Evolutionary conservation across 192 early-diverging fungal genomes (phyloP).

Genomic region (Backusella liffmaniae): DNA sequence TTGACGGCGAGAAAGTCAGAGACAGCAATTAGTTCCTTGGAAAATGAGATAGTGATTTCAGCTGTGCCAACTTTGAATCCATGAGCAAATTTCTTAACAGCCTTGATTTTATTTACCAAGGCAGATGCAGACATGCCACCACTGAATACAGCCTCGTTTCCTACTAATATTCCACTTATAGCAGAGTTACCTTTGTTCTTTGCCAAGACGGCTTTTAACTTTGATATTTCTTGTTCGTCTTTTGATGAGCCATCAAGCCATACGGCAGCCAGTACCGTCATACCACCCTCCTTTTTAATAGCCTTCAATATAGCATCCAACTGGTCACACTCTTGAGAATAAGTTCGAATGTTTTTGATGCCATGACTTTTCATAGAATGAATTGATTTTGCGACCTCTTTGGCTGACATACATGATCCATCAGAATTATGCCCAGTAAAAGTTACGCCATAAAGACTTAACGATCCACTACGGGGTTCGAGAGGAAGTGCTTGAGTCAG

Average conservation of each 20-base stretch:
- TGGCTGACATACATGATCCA: conserved; percentile 18
- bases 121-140: neutral
- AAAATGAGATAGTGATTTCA: conserved; percentile 49
- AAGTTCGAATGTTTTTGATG: conserved; percentile 32
- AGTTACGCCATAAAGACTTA: conserved; percentile 8
- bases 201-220: neutral
- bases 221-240: conserved; percentile 27
- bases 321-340: conserved; percentile 38
- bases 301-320: conserved; percentile 22
- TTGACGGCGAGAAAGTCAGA: conserved; percentile 58
- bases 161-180: conserved; percentile 23
- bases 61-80: conserved; percentile 48
- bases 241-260: conserved; percentile 23
- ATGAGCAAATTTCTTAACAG: conserved; percentile 19
- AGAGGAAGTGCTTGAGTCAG: conserved; percentile 17
- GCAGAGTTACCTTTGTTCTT: neutral
- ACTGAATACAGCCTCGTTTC: conserved; percentile 27
- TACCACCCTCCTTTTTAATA: conserved; percentile 15
- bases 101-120: conserved; percentile 21
- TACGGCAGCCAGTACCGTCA: conserved; percentile 33
- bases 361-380: conserved; percentile 24
- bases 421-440: conserved; percentile 23
- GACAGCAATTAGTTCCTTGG: conserved; percentile 40
- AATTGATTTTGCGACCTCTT: neutral
- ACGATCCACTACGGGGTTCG: neutral